Evolutionary conservation across 208 protist genomes (phyloP), one percentile per base, ranked within the genome.

Genomic region (Acanthamoeba culbertsoni): DNA sequence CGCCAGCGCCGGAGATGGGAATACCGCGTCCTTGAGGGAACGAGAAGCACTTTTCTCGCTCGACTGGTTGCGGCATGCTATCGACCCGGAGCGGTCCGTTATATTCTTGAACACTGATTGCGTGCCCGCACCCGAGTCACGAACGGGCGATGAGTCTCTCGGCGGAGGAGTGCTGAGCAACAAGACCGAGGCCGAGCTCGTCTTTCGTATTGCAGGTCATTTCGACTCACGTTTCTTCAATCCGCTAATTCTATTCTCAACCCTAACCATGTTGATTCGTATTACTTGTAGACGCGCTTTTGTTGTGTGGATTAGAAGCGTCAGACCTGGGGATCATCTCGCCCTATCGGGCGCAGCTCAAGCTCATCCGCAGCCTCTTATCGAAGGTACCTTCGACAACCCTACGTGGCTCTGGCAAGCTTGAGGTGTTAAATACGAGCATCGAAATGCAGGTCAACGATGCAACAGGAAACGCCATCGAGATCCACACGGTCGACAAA

Each of bases 311-410:
- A 18, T 26, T 97, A 18, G 26, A 59, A 5, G 8, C 77, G 1
- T 8, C 26, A 5, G 42, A 95, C 16, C 93, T 98, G 40, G 97
- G 96, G 35, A 88, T 98, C 31, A 97, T 98, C 16, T 95, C 97
- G 20, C 97, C 97, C 8, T 97, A 97, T 68, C 59, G 94, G 51
- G 90, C 95, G 5, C 97, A 98, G 86, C 53, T 98, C 16, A 77
- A 77, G 35, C 10, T 84, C 6, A 91, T 97, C 62, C 79, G 48
- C 75, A 94, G 48, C 88, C 62, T 62, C 33, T 40, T 42, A n/a
- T 33, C 48, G 43, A 93, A n/a, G 68, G 68, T 77, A 48, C 31
- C 8, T n/a, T n/a, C n/a, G n/a, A n/a, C n/a, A n/a, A n/a, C n/a
- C n/a, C n/a, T n/a, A n/a, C n/a, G n/a, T n/a, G n/a, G n/a, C n/a